These are phyloP conservation scores for Fimicolochytrium jonesii DNA, from an alignment of 192 early-diverging fungal species.

Conservation along the genomic window DNA sequence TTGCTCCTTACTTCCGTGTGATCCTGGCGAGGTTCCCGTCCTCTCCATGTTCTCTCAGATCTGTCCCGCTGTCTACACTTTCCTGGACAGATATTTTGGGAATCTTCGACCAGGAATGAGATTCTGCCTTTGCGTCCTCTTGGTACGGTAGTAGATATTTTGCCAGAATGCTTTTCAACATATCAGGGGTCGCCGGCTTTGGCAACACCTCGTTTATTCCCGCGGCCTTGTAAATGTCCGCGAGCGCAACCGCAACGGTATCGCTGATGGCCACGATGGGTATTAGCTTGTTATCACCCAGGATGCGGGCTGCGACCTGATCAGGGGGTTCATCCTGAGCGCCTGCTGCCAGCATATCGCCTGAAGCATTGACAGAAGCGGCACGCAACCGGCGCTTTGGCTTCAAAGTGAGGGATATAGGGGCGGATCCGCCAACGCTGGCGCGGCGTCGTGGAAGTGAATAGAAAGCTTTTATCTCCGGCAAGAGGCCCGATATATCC, in stretches of 20 bases:
- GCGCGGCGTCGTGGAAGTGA: no score
- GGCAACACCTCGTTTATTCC: constrained; percentile 10
- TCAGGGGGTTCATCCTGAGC: no score
- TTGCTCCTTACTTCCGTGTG: no score
- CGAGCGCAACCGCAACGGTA: not conserved
- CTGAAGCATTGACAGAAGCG: not conserved
- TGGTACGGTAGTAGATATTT: not conserved
- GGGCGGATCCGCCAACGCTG: not conserved
- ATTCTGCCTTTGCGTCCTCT: no score
- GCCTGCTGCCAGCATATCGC: not conserved
- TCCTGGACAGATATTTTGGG: no score
- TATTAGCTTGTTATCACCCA: constrained; percentile 9
- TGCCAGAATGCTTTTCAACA: not conserved
- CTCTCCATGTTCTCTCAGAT: no score
- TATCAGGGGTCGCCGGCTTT: constrained; percentile 2
- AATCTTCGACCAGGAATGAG: no score
- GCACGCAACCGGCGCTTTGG: not conserved
- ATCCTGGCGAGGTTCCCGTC: no score
- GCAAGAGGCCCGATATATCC: no score
- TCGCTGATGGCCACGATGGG: constrained; percentile 9
- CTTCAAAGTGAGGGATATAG: not conserved
- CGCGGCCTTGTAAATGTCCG: not conserved
- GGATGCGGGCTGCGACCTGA: constrained; percentile 10
- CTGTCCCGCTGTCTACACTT: no score
- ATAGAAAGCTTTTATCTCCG: no score